Evolutionary conservation across 2,329 filamentous ascomycete species (phyloP).

Genomic region (Aureobasidium sp.): DNA sequence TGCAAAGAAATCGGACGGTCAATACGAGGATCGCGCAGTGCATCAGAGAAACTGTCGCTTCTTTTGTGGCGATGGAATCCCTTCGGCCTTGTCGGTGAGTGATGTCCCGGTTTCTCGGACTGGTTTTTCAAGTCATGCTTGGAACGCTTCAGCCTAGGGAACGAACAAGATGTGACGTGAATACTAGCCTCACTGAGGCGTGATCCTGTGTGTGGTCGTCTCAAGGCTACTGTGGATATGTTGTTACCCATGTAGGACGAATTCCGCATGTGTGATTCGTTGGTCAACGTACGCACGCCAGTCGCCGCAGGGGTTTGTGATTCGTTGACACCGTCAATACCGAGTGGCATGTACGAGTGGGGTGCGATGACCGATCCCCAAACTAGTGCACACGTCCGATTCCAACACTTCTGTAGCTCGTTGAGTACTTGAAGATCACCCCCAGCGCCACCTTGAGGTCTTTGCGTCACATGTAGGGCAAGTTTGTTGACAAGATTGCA

Average conservation of each 20-base stretch:
- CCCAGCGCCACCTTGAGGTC: conserved; percentile 49
- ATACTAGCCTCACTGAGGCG: conserved; percentile 42
- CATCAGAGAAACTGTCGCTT: conserved; percentile 82
- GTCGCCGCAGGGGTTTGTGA: neutral
- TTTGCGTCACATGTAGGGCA: conserved; percentile 45
- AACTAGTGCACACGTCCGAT: conserved; percentile 78
- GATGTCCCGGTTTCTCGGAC: neutral
- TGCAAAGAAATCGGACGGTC: conserved; percentile 40
- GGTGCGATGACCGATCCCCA: conserved; percentile 70
- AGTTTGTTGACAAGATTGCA: conserved; percentile 70
- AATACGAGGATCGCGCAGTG: conserved; percentile 61
- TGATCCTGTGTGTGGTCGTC: conserved; percentile 25
- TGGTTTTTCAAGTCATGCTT: conserved; percentile 4
- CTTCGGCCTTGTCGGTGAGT: neutral
- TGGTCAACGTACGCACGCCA: neutral
- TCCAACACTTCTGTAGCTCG: conserved; percentile 96
- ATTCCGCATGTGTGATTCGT: conserved; percentile 2
- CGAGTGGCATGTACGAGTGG: neutral
- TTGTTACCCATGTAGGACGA: conserved; percentile 5
- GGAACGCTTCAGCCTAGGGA: conserved; percentile 39
- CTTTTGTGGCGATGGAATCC: conserved; percentile 60
- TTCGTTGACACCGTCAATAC: neutral
- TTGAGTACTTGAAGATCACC: conserved; percentile 79
- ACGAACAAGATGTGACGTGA: conserved; percentile 54
- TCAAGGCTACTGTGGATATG: neutral